Percentiles rank a stretch among this genome's conserved stretches.
Evolutionary conservation across 768 basidiomycete species (phyloP).

Genomic region (Lyophyllum decastes): DNA sequence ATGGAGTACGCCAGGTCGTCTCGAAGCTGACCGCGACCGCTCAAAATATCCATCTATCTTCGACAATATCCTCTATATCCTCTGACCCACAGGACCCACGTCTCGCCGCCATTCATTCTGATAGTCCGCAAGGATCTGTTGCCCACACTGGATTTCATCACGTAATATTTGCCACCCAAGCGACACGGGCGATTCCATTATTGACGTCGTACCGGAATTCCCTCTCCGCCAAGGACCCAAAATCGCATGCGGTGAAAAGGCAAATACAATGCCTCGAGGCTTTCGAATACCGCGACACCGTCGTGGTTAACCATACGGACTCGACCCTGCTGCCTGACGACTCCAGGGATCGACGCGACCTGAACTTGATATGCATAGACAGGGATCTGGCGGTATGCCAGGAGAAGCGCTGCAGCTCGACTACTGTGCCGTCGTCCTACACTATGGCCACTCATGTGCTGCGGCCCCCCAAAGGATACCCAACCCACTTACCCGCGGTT

Average conservation of each 20-base stretch:
- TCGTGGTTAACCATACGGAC: constrained; percentile 77
- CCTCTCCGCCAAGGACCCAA: constrained; percentile 26
- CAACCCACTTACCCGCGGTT: constrained; percentile 35
- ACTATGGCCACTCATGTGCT: constrained; percentile 76
- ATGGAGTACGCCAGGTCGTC: constrained; percentile 64
- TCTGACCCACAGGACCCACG: constrained; percentile 34
- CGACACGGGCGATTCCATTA: constrained; percentile 58
- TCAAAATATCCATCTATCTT: constrained; percentile 54
- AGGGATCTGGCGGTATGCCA: not conserved
- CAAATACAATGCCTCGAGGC: constrained; percentile 50
- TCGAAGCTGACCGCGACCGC: constrained; percentile 45
- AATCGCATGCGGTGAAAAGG: constrained; percentile 32
- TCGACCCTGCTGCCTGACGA: constrained; percentile 53
- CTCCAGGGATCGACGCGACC: constrained; percentile 54
- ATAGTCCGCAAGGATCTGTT: constrained; percentile 24
- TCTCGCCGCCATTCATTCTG: constrained; percentile 40
- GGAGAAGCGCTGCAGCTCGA: constrained; percentile 17
- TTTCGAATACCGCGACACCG: constrained; percentile 55
- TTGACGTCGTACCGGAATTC: constrained; percentile 47
- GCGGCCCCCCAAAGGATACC: constrained; percentile 34
- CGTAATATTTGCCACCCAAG: constrained; percentile 75
- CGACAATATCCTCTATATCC: constrained; percentile 48
- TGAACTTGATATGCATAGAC: constrained; percentile 54
- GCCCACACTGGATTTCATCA: constrained; percentile 57
- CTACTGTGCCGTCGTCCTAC: constrained; percentile 43